A percentile compares a stretch with the other conserved stretches of the same genome.
Conservation (phyloP, 176 grass and related monocot species). For the Ensete ventricosum region DNA sequence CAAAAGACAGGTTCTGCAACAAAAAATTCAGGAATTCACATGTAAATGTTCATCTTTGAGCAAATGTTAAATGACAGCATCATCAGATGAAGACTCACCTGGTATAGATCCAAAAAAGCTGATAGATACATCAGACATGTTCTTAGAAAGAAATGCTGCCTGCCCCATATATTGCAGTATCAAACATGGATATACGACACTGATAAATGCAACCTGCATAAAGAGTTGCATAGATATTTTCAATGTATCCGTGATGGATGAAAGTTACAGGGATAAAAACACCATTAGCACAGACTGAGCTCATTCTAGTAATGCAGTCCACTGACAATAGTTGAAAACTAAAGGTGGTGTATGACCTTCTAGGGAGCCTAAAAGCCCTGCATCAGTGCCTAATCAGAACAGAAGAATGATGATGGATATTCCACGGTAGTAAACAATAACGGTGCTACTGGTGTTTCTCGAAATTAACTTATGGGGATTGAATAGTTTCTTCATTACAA, state of each 20-base stretch:
- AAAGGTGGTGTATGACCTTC: no score
- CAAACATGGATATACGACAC: constrained; percentile 63
- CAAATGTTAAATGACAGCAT: not conserved
- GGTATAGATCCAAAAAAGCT: constrained; percentile 66
- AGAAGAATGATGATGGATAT: no score
- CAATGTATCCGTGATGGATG: not conserved
- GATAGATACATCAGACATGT: constrained; percentile 19
- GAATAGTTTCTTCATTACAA: no score
- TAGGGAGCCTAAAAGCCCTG: no score
- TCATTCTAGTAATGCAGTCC: not conserved
- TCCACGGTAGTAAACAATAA: no score
- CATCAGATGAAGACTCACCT: constrained; percentile 31
- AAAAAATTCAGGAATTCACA: constrained; percentile 3
- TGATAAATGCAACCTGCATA: constrained; percentile 50
- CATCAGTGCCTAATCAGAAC: no score
- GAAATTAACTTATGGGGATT: no score
- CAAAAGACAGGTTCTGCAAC: constrained; percentile 56
- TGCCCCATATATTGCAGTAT: constrained; percentile 77
- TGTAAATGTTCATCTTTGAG: not conserved
- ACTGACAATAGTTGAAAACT: no score
- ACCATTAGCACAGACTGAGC: not conserved
- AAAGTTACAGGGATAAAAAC: not conserved
- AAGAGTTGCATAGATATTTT: not conserved
- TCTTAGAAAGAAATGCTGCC: constrained; percentile 66
- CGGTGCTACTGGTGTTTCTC: no score